Base-by-base conservation (phyloP, 2,329 filamentous ascomycete genomes). In the Diaporthe destruens region DNA sequence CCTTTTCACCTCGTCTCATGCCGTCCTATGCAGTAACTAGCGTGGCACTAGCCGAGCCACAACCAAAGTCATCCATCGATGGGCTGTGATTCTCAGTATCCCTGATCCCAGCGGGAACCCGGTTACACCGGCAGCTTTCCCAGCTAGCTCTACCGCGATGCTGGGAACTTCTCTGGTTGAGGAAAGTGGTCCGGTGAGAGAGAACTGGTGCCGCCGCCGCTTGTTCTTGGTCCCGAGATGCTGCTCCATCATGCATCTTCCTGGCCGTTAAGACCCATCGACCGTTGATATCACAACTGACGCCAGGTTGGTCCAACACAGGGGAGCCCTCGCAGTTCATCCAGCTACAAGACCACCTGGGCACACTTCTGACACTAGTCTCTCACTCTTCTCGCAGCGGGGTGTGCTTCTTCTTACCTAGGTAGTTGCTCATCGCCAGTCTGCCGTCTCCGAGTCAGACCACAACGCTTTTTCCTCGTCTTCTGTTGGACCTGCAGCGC, bases 1-100 rank as follows among this genome's bases (percentile, higher is more conserved):
- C 67, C 67, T 59, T 69, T 57, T 57, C 14, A 57, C 53, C 3
- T 39, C 54, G 34, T 69, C 54, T 59, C 54, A 69, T 56, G 67
- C 67, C 47, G 61, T 66, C 47, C 47, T 66, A n/a, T 57, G 39
- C 55, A 69, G 67, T 69, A n/a, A n/a, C n/a, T n/a, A 56, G 39
- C 54, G 67, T 39, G 47, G 18, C 42, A 69, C 67, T 69, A 59
- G 44, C 54, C 23, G 53, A 51, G 67, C 67, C 67, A 69, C 67
- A 69, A 59, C 67, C 66, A 69, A 6, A 59, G 67, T 14, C 34
- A 34, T 16, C 14, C 34, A 34, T 16, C 14, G 3, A 29, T 39
- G 54, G 53, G 59, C 47, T 53, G 20, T 66, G 61, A 6, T 25
- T 29, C 16, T 9, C 1, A 29, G 8, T 53, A 69, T 55, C 54